Evolutionary conservation across 345 rosid species (phyloP), one percentile per base, ranked within the genome.

Genomic region (Hirschfeldia incana): DNA sequence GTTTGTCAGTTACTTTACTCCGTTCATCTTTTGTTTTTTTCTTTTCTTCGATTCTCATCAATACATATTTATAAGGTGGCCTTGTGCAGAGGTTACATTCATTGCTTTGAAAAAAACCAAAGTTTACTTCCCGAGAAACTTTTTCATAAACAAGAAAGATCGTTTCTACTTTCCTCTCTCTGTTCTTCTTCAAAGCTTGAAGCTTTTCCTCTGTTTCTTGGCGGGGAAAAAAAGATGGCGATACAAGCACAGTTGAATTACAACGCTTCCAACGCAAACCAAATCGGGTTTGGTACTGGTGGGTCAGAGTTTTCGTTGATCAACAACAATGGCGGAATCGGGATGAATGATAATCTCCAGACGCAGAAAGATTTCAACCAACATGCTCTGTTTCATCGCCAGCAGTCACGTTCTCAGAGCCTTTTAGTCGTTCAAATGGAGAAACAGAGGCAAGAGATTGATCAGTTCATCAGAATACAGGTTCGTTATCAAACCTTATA

Each of bases 371-470:
- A 76, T 67, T 36, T 79, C 70, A 83, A 75, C 67, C 85, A 81
- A 63, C 87, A 82, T 12, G 73, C 72, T 67, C 72, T 82, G 78
- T 77, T 8, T 81, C 74, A 69, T 63, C 46, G 15, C 3, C 77
- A 29, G 9, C 77, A 59, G 37, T 17, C 58, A 15, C 65, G 66
- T 32, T 21, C 83, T 37, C 79, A 80, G 11, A 70, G 12, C 73
- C 33, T 70, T 59, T 57, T 85, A 63, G 82, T 59, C 49, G 65
- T 74, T 44, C 80, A 73, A 1, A 82, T 80, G 28, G 86, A 86
- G 77, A 88, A 84, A 37, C 92, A 94, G 71, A 79, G 55, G n/a
- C 90, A 79, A 67, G 97, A 88, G 76, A 80, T 88, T 39, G 91
- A 92, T 70, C 86, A 83, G 60, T 87, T 80, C 57, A 80, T 92